These are phyloP conservation scores for Globisporangium nagaii DNA, from an alignment of 352 stramenopile genomes.

Conservation along the genomic window DNA sequence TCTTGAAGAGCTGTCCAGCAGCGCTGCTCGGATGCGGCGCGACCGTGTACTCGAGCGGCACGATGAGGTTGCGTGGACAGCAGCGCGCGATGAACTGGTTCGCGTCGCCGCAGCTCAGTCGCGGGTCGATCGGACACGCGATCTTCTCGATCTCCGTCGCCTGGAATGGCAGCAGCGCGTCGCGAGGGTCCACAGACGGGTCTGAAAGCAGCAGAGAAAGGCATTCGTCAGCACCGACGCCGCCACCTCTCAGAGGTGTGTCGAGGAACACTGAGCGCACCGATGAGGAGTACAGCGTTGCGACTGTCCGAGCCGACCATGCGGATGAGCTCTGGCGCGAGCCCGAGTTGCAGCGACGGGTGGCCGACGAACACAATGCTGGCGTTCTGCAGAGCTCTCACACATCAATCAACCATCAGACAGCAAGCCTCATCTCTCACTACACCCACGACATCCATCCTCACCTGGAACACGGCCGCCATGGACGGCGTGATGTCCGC, in stretches of 20 bases:
- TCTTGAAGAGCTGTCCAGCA: slow-evolving; percentile 7
- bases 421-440: too few species aligned
- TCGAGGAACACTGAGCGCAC: slow-evolving; percentile 18
- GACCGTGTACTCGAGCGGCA: slow-evolving; percentile 57
- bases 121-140: slow-evolving; percentile 66
- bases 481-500: slow-evolving; percentile 33
- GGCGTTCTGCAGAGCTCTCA: slow-evolving; percentile 34
- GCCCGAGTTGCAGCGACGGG: slow-evolving; percentile 58
- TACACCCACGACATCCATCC: background rate
- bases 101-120: slow-evolving; percentile 76
- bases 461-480: slow-evolving; percentile 53
- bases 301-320: slow-evolving; percentile 53
- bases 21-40: slow-evolving; percentile 6
- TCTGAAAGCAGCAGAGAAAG: slow-evolving; percentile 21
- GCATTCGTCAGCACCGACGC: slow-evolving; percentile 5
- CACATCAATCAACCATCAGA: too few species aligned
- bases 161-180: slow-evolving; percentile 54
- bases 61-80: slow-evolving; percentile 57
- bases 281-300: slow-evolving; percentile 70
- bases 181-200: slow-evolving; percentile 39
- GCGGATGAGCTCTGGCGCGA: slow-evolving; percentile 40
- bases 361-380: slow-evolving; percentile 77
- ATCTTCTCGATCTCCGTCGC: slow-evolving; percentile 72
- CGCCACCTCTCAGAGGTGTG: too few species aligned
- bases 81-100: slow-evolving; percentile 85